Percentiles rank a stretch among this genome's conserved stretches.
phyloP scores from a whole-genome alignment of 2,329 filamentous ascomycete genomes.

The Penicillium oxalicum region DNA sequence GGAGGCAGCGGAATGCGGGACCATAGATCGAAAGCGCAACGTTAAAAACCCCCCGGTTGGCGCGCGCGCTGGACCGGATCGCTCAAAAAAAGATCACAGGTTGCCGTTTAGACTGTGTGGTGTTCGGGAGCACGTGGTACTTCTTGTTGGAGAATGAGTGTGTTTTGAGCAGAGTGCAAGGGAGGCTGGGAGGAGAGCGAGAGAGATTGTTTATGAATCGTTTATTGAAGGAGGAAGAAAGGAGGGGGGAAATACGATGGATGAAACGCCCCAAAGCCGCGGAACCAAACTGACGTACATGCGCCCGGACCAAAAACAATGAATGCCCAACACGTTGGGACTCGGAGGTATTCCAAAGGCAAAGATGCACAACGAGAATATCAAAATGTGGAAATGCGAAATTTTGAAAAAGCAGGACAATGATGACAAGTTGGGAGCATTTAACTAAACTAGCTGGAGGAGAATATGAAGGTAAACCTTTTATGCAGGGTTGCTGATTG shows the following conservation, averaged over 20 bases:
- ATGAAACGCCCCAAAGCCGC: slow-evolving; percentile 18
- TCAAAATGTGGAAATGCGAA: no score
- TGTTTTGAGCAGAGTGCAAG: slow-evolving; percentile 8
- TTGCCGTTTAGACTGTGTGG: neutral
- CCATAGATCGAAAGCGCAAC: slow-evolving; percentile 24
- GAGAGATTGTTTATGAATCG: slow-evolving; percentile 8
- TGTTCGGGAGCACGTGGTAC: neutral
- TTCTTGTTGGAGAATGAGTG: neutral
- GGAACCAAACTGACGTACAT: slow-evolving; percentile 20
- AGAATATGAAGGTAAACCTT: neutral
- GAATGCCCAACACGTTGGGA: neutral
- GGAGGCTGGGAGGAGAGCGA: neutral
- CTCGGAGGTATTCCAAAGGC: neutral
- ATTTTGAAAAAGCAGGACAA: no score
- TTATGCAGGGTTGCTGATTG: slow-evolving; percentile 1
- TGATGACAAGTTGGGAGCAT: no score
- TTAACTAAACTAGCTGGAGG: no score
- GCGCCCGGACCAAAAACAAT: slow-evolving; percentile 17
- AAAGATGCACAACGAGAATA: neutral
- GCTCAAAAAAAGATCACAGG: neutral
- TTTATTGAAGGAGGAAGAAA: slow-evolving; percentile 12
- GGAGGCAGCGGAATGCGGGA: slow-evolving; percentile 27
- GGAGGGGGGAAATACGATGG: slow-evolving; percentile 12
- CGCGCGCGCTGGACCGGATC: slow-evolving; percentile 3
- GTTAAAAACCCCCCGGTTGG: slow-evolving; percentile 21